Evolutionary conservation across 768 basidiomycete genomes (phyloP).

Genomic region (Leccinum broughii): DNA sequence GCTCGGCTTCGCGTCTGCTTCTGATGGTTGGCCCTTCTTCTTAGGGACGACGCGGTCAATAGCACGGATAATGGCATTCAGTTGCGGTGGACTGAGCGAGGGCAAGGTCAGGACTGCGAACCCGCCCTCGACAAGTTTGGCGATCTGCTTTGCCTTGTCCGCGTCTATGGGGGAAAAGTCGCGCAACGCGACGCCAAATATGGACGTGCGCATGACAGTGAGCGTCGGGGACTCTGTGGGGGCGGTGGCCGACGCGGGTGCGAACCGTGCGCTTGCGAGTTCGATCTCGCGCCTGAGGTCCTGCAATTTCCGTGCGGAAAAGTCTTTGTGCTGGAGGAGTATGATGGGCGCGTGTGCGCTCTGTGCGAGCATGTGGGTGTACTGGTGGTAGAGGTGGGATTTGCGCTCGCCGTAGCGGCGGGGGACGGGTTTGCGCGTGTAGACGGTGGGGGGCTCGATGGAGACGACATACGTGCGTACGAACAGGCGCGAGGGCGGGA

Average conservation of each 20-base stretch:
- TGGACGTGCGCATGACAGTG: conserved; percentile 71
- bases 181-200: conserved; percentile 77
- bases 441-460: conserved; percentile 48
- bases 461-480: conserved; percentile 58
- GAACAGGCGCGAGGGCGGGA: neutral
- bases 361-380: conserved; percentile 66
- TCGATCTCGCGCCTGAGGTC: conserved; percentile 69
- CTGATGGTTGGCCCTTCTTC: conserved; percentile 51
- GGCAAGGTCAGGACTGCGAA: conserved; percentile 68
- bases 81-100: conserved; percentile 68
- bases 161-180: conserved; percentile 54
- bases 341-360: conserved; percentile 63
- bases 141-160: conserved; percentile 50
- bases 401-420: conserved; percentile 81
- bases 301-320: conserved; percentile 65
- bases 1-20: conserved; percentile 46
- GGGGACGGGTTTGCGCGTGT: conserved; percentile 53
- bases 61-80: conserved; percentile 63
- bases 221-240: conserved; percentile 49
- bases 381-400: conserved; percentile 77
- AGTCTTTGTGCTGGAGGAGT: conserved; percentile 77
- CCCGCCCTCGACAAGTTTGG: conserved; percentile 55
- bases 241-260: conserved; percentile 26
- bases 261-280: conserved; percentile 48
- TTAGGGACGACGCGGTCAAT: conserved; percentile 67